Evolutionary conservation across 2,329 filamentous ascomycete genomes (phyloP).

Genomic region (Monosporascus sp.): DNA sequence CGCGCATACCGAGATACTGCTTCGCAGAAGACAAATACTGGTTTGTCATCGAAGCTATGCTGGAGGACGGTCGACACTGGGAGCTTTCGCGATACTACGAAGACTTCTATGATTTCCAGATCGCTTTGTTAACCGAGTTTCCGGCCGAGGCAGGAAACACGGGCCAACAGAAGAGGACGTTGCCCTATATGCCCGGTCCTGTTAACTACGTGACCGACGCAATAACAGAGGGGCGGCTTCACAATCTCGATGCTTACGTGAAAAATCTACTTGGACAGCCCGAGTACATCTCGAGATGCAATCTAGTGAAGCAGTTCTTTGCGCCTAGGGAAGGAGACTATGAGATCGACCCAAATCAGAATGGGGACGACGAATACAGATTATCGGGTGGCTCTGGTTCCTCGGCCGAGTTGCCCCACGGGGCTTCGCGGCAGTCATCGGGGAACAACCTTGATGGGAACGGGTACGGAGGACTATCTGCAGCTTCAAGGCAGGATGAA

Average conservation of each 20-base stretch:
- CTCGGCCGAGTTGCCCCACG: slow-evolving; percentile 57
- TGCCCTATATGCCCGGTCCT: slow-evolving; percentile 97
- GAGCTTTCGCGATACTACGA: slow-evolving; percentile 93
- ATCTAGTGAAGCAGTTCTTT: slow-evolving; percentile 85
- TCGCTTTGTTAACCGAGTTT: slow-evolving; percentile 86
- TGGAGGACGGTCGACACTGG: slow-evolving; percentile 90
- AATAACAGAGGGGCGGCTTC: slow-evolving; percentile 86
- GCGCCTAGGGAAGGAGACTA: slow-evolving; percentile 86
- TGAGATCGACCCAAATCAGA: slow-evolving; percentile 70
- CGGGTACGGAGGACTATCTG: slow-evolving; percentile 49
- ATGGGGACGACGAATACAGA: slow-evolving; percentile 65
- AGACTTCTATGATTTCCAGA: slow-evolving; percentile 98
- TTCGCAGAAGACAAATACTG: slow-evolving; percentile 98
- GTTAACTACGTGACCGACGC: slow-evolving; percentile 98
- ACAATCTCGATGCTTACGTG: slow-evolving; percentile 92
- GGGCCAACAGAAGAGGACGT: slow-evolving; percentile 68
- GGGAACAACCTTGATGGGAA: slow-evolving; percentile 57
- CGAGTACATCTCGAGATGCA: slow-evolving; percentile 76
- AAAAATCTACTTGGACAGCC: slow-evolving; percentile 84
- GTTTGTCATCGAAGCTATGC: slow-evolving; percentile 89
- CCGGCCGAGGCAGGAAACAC: slow-evolving; percentile 89
- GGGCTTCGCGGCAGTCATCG: slow-evolving; percentile 60
- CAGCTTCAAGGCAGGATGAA: slow-evolving; percentile 41
- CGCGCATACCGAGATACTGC: slow-evolving; percentile 86
- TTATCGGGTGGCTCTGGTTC: slow-evolving; percentile 68